These are phyloP conservation scores for Macrolepiota dolichaula DNA, from an alignment of 768 basidiomycete species.

Conservation along the genomic window DNA sequence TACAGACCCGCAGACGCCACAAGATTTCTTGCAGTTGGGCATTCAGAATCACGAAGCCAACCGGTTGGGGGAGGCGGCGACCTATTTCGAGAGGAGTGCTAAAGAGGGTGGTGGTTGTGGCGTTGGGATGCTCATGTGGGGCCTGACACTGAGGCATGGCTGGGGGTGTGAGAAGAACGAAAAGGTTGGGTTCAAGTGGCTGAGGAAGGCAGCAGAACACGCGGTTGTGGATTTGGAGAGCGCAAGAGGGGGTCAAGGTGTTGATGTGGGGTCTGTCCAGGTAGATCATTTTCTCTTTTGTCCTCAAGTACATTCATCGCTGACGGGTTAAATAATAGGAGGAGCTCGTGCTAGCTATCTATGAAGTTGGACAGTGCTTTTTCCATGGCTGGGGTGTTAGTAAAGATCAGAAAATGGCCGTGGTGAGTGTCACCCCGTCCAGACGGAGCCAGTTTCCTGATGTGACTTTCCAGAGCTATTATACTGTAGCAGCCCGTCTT, in stretches of 20 bases:
- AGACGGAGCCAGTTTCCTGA: neutral
- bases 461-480: slow-evolving; percentile 59
- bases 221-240: slow-evolving; percentile 76
- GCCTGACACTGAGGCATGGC: slow-evolving; percentile 78
- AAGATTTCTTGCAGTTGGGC: slow-evolving; percentile 72
- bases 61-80: slow-evolving; percentile 62
- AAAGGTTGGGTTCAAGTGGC: slow-evolving; percentile 75
- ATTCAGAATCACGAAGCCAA: slow-evolving; percentile 79
- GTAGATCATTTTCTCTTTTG: slow-evolving; percentile 25
- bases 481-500: slow-evolving; percentile 75
- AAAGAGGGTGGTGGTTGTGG: slow-evolving; percentile 75
- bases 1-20: slow-evolving; percentile 36
- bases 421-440: slow-evolving; percentile 45
- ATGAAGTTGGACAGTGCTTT: slow-evolving; percentile 92
- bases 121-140: slow-evolving; percentile 93
- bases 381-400: slow-evolving; percentile 88
- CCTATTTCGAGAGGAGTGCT: slow-evolving; percentile 75
- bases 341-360: slow-evolving; percentile 85
- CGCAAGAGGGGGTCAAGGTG: slow-evolving; percentile 43
- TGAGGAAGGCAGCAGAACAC: slow-evolving; percentile 75
- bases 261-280: slow-evolving; percentile 53
- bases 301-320: neutral
- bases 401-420: slow-evolving; percentile 88
- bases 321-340: slow-evolving; percentile 35
- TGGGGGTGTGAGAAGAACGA: slow-evolving; percentile 87